Conservation (phyloP, 2,329 filamentous ascomycete genomes). For the Akanthomyces dipterigenus region DNA sequence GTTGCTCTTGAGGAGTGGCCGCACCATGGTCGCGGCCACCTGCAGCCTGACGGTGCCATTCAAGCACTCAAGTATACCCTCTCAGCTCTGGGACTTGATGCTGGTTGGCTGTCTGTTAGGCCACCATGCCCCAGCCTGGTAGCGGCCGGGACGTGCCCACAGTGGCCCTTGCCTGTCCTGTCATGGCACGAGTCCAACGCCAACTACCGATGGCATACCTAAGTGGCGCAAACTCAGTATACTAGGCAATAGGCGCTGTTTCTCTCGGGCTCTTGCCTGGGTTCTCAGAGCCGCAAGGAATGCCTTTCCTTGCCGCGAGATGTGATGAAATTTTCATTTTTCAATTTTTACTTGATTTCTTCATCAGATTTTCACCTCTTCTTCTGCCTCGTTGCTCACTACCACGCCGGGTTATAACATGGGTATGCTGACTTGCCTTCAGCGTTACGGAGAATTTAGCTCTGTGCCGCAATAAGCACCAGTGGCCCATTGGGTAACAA, state of each 20-base stretch:
- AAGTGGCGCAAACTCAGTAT: background rate
- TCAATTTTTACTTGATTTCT: background rate
- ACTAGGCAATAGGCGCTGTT: background rate
- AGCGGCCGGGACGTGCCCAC: background rate
- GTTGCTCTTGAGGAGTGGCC: background rate
- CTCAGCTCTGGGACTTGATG: background rate
- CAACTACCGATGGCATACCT: background rate
- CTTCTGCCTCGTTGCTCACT: background rate
- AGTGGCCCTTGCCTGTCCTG: background rate
- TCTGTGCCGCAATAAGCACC: background rate
- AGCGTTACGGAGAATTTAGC: background rate
- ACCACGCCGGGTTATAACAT: background rate
- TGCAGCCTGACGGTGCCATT: background rate
- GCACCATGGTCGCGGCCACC: background rate
- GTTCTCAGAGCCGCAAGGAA: background rate
- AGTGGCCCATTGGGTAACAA: background rate
- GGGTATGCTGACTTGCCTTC: constrained; percentile 3
- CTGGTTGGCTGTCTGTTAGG: background rate
- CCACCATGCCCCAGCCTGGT: background rate
- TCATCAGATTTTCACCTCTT: background rate
- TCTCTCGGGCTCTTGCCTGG: background rate
- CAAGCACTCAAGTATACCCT: background rate
- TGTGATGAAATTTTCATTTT: background rate
- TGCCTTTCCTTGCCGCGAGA: background rate
- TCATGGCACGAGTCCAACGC: background rate